A percentile compares a stretch with the other conserved stretches of the same genome.
Evolutionary conservation across 2,329 filamentous ascomycete species (phyloP).

Genomic region (Hypoxylon sp.): DNA sequence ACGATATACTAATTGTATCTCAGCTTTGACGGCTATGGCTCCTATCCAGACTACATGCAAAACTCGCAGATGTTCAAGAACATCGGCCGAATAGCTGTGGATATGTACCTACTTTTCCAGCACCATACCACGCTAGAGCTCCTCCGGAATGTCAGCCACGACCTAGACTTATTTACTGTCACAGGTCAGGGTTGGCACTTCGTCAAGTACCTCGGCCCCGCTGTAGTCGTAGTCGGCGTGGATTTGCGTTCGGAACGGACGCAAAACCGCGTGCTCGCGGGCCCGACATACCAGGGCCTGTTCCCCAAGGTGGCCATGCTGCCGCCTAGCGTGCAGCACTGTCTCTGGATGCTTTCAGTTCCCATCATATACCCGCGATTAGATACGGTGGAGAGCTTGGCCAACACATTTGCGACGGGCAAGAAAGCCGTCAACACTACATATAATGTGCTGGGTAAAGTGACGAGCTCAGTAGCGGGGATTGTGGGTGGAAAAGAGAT

Average conservation of each 20-base stretch:
- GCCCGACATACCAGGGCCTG: slow-evolving; percentile 95
- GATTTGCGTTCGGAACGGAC: slow-evolving; percentile 95
- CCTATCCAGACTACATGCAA: slow-evolving; percentile 98
- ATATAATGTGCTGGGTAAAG: slow-evolving; percentile 95
- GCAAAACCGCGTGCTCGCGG: slow-evolving; percentile 91
- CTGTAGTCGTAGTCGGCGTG: slow-evolving; percentile 88
- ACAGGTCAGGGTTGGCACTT: slow-evolving; percentile 99
- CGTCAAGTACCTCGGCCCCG: slow-evolving; percentile 94
- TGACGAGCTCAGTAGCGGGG: slow-evolving; percentile 93
- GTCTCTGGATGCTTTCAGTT: slow-evolving; percentile 94
- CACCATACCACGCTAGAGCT: slow-evolving; percentile 97
- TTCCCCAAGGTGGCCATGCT: slow-evolving; percentile 95
- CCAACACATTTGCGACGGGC: slow-evolving; percentile 90
- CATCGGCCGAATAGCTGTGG: slow-evolving; percentile 92
- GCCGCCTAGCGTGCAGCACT: slow-evolving; percentile 94
- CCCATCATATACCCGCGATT: slow-evolving; percentile 92
- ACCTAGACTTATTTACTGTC: slow-evolving; percentile 94
- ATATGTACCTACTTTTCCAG: slow-evolving; percentile 98
- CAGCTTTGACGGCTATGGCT: slow-evolving; percentile 97
- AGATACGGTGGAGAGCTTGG: slow-evolving; percentile 91
- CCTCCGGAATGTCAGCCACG: slow-evolving; percentile 87
- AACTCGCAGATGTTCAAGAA: slow-evolving; percentile 98
- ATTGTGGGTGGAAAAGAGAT: slow-evolving; percentile 96
- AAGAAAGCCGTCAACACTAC: slow-evolving; percentile 97
- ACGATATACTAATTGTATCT: slow-evolving; percentile 32